Percentiles rank a stretch among this genome's conserved stretches.
phyloP scores from a whole-genome alignment of 1,284 basidiomycete species.

The Ceratobasidium sp. region DNA sequence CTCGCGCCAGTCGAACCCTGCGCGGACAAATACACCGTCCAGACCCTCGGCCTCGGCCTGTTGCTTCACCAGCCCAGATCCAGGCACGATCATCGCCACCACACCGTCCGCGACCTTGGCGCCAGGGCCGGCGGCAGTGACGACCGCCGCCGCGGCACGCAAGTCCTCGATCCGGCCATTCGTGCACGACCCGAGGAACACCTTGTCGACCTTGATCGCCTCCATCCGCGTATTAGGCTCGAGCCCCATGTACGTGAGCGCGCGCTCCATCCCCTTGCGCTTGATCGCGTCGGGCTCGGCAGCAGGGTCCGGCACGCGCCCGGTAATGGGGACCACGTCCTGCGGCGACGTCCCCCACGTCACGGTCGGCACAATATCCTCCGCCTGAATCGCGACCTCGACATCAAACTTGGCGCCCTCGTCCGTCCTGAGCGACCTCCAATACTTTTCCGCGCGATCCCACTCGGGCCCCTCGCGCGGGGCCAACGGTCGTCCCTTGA shows the following conservation, averaged over 20 bases:
- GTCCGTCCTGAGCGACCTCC: conserved; percentile 87
- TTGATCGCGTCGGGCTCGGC: conserved; percentile 72
- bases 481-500: conserved; percentile 85
- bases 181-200: conserved; percentile 97
- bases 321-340: conserved; percentile 90
- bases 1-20: conserved; percentile 97
- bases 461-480: conserved; percentile 87
- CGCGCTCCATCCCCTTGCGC: conserved; percentile 79
- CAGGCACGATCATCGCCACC: conserved; percentile 91
- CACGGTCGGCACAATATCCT: conserved; percentile 92
- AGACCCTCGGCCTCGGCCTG: conserved; percentile 95
- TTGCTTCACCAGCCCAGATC: conserved; percentile 93
- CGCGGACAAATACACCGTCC: conserved; percentile 90
- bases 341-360: conserved; percentile 98
- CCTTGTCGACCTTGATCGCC: conserved; percentile 88
- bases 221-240: conserved; percentile 85
- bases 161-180: conserved; percentile 97
- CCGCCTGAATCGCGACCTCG: conserved; percentile 85
- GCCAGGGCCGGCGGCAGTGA: conserved; percentile 74
- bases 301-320: conserved; percentile 83
- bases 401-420: conserved; percentile 91
- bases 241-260: conserved; percentile 93
- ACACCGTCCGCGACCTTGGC: conserved; percentile 84
- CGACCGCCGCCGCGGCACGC: conserved; percentile 86
- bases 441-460: conserved; percentile 90